A percentile compares a stretch with the other conserved stretches of the same genome.
Conservation (phyloP, 805 yeast species). For the Pichia ethanolica region DNA sequence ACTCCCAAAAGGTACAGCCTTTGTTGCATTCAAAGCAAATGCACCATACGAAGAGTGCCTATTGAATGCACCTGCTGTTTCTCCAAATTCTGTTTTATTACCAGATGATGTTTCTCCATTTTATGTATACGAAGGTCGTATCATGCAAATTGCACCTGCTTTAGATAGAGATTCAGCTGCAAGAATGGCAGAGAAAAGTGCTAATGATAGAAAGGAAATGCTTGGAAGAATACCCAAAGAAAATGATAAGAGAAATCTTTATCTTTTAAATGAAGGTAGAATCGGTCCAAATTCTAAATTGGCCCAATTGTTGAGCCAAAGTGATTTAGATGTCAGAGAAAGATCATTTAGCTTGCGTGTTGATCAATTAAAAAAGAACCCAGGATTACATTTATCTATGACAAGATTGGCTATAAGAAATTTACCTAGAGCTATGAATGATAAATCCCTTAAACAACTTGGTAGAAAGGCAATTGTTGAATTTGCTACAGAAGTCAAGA, state of each 20-base stretch:
- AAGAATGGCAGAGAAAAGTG: conserved; percentile 62
- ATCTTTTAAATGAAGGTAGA: conserved; percentile 88
- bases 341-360: conserved; percentile 80
- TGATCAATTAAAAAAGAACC: conserved; percentile 84
- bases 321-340: conserved; percentile 83
- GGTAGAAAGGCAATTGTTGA: conserved; percentile 93
- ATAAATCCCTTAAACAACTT: conserved; percentile 79
- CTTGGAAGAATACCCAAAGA: conserved; percentile 76
- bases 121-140: conserved; percentile 89
- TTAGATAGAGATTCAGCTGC: conserved; percentile 82
- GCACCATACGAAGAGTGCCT: conserved; percentile 64
- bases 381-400: conserved; percentile 84
- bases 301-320: conserved; percentile 55
- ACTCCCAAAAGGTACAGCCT: conserved; percentile 88
- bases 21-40: conserved; percentile 71
- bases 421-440: conserved; percentile 86
- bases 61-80: conserved; percentile 66
- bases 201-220: conserved; percentile 62
- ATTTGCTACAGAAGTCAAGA: conserved; percentile 84
- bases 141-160: conserved; percentile 74
- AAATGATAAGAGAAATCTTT: conserved; percentile 78
- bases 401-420: conserved; percentile 94
- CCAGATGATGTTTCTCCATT: conserved; percentile 88
- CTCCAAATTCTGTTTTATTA: conserved; percentile 56
- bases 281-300: conserved; percentile 73